Evolutionary conservation across 208 protist species (phyloP).

Genomic region (Leishmania tropica): DNA sequence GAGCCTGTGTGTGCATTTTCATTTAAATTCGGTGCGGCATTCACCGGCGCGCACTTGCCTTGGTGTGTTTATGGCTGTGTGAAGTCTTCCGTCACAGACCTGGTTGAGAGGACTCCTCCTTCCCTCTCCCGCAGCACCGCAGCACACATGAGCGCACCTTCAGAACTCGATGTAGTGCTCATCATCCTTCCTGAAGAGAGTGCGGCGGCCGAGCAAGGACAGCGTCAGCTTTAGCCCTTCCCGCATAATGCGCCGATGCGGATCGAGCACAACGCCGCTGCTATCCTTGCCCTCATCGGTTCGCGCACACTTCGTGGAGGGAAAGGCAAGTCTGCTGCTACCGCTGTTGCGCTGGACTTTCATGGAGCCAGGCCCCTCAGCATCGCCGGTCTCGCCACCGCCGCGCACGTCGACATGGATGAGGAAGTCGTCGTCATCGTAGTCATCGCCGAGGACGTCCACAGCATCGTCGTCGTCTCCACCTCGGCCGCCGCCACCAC

Average conservation of each 20-base stretch:
- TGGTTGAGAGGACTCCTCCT: background rate
- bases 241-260: conserved; percentile 47
- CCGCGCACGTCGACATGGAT: conserved; percentile 65
- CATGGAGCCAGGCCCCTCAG: background rate
- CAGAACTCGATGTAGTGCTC: conserved; percentile 82
- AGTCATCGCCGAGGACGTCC: conserved; percentile 32
- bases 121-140: background rate
- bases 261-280: conserved; percentile 21
- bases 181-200: conserved; percentile 51
- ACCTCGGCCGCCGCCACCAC: background rate
- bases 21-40: background rate
- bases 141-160: conserved; percentile 2
- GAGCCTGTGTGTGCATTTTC: background rate
- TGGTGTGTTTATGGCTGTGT: background rate
- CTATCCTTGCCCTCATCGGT: background rate
- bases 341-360: background rate
- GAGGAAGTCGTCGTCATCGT: conserved; percentile 69
- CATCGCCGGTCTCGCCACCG: conserved; percentile 10
- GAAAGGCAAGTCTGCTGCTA: background rate
- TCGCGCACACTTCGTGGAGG: conserved; percentile 16
- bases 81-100: background rate
- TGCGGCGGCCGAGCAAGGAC: conserved; percentile 62
- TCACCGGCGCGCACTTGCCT: background rate
- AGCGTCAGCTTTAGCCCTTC: conserved; percentile 65
- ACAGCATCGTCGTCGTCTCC: conserved; percentile 18